Evolutionary conservation across 495 filamentous ascomycete species (phyloP).

Genomic region (Tuber microsphaerosporum): DNA sequence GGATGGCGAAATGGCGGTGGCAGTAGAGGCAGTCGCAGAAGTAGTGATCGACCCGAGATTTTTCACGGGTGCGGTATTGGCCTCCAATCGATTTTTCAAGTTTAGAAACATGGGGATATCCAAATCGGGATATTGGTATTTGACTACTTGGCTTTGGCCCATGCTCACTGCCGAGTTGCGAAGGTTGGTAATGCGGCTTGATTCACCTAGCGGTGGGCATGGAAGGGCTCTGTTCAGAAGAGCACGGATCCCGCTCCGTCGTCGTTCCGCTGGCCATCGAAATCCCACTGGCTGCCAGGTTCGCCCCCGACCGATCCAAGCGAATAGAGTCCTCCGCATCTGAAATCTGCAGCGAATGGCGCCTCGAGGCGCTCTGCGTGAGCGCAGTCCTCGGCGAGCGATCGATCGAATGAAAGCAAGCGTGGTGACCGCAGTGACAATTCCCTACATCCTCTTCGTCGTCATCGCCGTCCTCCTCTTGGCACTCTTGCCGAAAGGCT

Average conservation of each 20-base stretch:
- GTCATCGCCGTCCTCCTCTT: constrained; percentile 7
- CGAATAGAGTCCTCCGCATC: constrained; percentile 19
- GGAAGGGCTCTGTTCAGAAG: constrained; percentile 19
- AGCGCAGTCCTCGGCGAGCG: neutral
- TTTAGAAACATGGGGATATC: neutral
- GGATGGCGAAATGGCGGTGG: neutral
- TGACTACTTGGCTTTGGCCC: constrained; percentile 15
- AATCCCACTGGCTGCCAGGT: constrained; percentile 26
- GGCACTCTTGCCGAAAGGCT: neutral
- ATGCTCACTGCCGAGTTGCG: constrained; percentile 15
- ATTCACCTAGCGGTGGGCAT: constrained; percentile 9
- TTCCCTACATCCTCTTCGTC: constrained; percentile 20
- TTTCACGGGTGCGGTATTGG: neutral
- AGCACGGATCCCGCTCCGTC: constrained; percentile 29
- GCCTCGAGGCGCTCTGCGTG: constrained; percentile 13
- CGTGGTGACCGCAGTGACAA: constrained; percentile 35
- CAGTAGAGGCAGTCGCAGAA: neutral
- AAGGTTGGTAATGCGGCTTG: constrained; percentile 16
- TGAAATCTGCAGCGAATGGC: constrained; percentile 19
- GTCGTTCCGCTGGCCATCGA: constrained; percentile 32
- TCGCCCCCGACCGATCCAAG: constrained; percentile 18
- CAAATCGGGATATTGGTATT: neutral
- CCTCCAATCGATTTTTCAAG: neutral
- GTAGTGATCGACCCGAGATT: neutral
- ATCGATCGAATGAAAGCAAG: constrained; percentile 33